These are phyloP conservation scores for Chytriomyces confervae DNA, from an alignment of 192 early-diverging fungal genomes.

Conservation along the genomic window DNA sequence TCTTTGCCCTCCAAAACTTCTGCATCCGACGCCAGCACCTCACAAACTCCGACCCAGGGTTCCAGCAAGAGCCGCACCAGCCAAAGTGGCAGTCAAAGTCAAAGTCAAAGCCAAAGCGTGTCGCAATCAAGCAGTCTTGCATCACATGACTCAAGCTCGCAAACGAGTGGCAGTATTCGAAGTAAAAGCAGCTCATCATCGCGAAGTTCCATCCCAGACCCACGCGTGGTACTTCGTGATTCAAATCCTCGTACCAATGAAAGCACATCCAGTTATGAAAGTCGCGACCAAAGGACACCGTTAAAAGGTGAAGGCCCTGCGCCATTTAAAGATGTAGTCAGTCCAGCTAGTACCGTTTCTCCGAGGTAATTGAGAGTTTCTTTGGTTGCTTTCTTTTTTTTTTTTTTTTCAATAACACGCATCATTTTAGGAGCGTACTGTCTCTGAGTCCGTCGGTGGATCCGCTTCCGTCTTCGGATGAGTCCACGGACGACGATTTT, in stretches of 20 bases:
- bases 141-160: background rate
- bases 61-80: too few species aligned
- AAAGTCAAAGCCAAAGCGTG: too few species aligned
- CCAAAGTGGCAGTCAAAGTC: too few species aligned
- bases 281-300: conserved; percentile 5
- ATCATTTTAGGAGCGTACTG: background rate
- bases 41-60: too few species aligned
- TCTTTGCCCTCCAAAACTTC: too few species aligned
- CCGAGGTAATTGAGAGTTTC: conserved; percentile 5
- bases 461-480: too few species aligned
- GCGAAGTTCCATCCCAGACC: background rate
- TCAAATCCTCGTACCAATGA: background rate
- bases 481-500: background rate
- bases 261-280: background rate
- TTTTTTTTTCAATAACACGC: background rate
- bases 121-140: too few species aligned
- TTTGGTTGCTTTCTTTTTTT: background rate
- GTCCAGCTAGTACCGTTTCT: conserved; percentile 28
- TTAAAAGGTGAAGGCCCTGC: conserved; percentile 23
- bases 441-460: conserved; percentile 5
- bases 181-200: background rate
- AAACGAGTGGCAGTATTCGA: background rate
- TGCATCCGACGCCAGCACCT: too few species aligned
- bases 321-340: conserved; percentile 11
- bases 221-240: background rate